These are phyloP conservation scores for Durotheca rogersii DNA, from an alignment of 495 filamentous ascomycete genomes.

Conservation along the genomic window DNA sequence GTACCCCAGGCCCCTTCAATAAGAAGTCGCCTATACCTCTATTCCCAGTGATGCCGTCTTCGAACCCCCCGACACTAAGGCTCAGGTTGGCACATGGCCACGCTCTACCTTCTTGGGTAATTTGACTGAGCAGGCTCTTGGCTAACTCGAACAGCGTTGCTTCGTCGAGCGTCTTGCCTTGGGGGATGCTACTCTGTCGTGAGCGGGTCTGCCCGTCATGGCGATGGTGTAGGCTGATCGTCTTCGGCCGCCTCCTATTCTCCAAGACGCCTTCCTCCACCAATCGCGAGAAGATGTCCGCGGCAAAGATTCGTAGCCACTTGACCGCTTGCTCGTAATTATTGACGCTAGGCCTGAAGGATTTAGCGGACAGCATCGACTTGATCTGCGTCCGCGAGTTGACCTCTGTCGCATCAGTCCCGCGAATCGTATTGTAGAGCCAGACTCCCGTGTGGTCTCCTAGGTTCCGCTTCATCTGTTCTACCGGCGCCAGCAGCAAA, in stretches of 20 bases:
- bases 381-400: constrained; percentile 92
- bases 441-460: constrained; percentile 86
- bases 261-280: constrained; percentile 92
- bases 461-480: constrained; percentile 75
- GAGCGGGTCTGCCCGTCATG: constrained; percentile 69
- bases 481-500: constrained; percentile 68
- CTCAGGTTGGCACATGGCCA: constrained; percentile 90
- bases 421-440: constrained; percentile 84
- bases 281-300: constrained; percentile 86
- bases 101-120: constrained; percentile 69
- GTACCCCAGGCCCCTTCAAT: constrained; percentile 73
- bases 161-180: constrained; percentile 71
- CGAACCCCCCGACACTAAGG: constrained; percentile 83
- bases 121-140: constrained; percentile 71
- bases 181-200: constrained; percentile 72
- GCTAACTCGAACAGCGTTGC: constrained; percentile 73
- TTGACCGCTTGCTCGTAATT: constrained; percentile 75
- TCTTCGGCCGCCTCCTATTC: constrained; percentile 81
- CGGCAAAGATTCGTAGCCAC: constrained; percentile 90
- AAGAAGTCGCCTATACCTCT: constrained; percentile 83
- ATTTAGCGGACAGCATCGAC: constrained; percentile 97
- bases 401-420: constrained; percentile 84
- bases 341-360: constrained; percentile 83
- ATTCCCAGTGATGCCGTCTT: constrained; percentile 82
- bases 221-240: constrained; percentile 78